Base-by-base conservation (phyloP, 345 rosid genomes). In the Rhodamnia rubescens region DNA sequence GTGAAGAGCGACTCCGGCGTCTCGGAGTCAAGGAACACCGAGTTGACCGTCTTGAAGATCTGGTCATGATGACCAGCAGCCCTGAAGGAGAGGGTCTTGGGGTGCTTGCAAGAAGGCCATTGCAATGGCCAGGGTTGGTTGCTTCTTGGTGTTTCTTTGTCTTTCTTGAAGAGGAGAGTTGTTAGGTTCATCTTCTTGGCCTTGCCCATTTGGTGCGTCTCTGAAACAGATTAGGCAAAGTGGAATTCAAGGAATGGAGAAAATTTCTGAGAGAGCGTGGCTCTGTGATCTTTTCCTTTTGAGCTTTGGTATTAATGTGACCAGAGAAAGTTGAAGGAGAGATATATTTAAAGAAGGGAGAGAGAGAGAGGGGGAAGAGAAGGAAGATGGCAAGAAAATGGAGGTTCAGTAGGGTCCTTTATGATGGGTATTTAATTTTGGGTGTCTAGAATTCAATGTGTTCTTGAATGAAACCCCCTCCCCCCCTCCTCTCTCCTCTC, bases 21-120 rank as follows among this genome's bases (percentile, higher is more conserved):
- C 40, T 85, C 84, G n/a, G 58, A 36, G n/a, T 91, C 93, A 36
- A 93, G 90, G 86, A 90, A 94, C 26, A 93, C 92, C 0, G 98
- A 93, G 90, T 95, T 96, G 4, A 95, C 93, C 0, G 96, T 93
- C 88, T 96, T 96, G 96, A 93, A 93, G 29, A 94, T 87, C 27
- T 90, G 92, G 56, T 91, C 92, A 1, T 86, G 87, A 20, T 42
- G 51, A 4, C 69, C 61, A 21, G 88, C 49, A n/a, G 87, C 90
- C 84, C 96, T 85, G 88, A 92, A 92, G n/a, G 98, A 92, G 21
- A 87, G 88, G 85, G 98, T 95, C 89, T 88, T 93, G 80, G 94
- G 92, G 36, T 94, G 88, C 52, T 89, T 92, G 89, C 94, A 93
- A 52, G 93, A 86, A 58, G 92, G 90, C 93, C 93, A 90, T 84